Base-by-base conservation (phyloP, 352 stramenopile species). In the Phytopythium mirpurense region DNA sequence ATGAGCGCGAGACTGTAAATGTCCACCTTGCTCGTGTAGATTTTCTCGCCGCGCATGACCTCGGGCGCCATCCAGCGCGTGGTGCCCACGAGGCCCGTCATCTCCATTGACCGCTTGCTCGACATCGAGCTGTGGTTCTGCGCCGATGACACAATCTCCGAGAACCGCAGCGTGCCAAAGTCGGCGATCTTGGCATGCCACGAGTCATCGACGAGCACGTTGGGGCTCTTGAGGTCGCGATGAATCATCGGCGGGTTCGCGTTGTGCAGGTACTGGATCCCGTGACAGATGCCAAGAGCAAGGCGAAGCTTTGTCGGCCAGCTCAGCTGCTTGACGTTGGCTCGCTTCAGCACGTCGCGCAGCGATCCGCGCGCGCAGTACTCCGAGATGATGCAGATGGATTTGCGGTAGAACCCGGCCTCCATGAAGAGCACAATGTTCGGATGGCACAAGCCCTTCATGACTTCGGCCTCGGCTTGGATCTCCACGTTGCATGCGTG, bases 361-460 rank as follows among this genome's bases (percentile, higher is more conserved):
- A 99, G 68, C 9, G 91, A 98, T 15, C 95, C 95, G 48, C 96
- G 87, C 3, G 84, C 84, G 36, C 95, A 97, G 50, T 97, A 93
- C 69, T 99, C 95, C 24, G 92, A 98, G 53, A 99, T 84, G 56
- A 99, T 98, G 48, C 92, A 97, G 54, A 94, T 92, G 10, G 82
- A 91, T 15, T 80, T 71, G 2, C 70, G 78, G 62, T 93, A 93
- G 53, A 94, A 93, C 1, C 84, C 84, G 1, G 84, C 84, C 47
- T 93, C 84, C 82, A 94, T 93, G 62, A 94, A 94, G 34, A 93
- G 58, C 63, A 94, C 84, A 38, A 94, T 94, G 59, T 94, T 94
- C 0, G 83, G 83, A 55, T 94, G 83, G 38, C 70, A 90, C 43
- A 94, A 58, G 3, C 68, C 67, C 49, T 87, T 86, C 82, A 92